Conservation (phyloP, 202 grass and related monocot species). For the Sporobolus alterniflorus region DNA sequence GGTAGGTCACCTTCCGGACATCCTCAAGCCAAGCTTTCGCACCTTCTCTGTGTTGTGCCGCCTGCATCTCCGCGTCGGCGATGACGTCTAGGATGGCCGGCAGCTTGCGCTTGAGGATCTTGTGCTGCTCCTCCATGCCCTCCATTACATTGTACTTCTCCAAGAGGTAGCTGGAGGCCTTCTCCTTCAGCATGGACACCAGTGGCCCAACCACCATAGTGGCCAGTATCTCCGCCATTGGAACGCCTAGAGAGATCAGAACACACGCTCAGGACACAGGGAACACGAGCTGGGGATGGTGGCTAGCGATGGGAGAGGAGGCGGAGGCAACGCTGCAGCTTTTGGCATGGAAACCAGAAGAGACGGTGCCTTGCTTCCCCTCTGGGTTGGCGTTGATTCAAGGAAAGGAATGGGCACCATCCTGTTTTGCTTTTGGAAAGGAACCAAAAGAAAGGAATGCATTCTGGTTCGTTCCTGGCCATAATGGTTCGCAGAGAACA, state of each 20-base stretch:
- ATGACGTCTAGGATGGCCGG: too few relatives aligned
- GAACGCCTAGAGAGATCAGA: neutral
- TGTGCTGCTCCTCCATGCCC: neutral
- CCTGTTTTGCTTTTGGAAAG: too few relatives aligned
- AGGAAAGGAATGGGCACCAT: too few relatives aligned
- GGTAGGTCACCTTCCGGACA: conserved; percentile 21
- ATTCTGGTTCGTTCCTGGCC: too few relatives aligned
- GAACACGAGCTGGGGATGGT: neutral
- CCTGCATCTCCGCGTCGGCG: neutral
- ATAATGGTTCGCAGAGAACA: too few relatives aligned
- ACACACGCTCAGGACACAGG: neutral
- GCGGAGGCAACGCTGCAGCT: too few relatives aligned
- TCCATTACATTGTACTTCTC: conserved; percentile 7
- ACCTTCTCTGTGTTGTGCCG: conserved; percentile 6
- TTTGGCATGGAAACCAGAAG: neutral
- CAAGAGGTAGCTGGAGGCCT: neutral
- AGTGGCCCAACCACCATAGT: neutral
- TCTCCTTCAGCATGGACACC: neutral
- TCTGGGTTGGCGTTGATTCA: too few relatives aligned
- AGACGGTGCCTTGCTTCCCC: too few relatives aligned
- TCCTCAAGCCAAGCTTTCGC: conserved; percentile 48
- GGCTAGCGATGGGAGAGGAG: too few relatives aligned
- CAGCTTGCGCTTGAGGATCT: too few relatives aligned
- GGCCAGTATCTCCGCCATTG: neutral
- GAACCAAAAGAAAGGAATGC: too few relatives aligned